These are phyloP conservation scores for Diaporthe humulicola DNA, from an alignment of 2,329 filamentous ascomycete genomes.

Conservation along the genomic window DNA sequence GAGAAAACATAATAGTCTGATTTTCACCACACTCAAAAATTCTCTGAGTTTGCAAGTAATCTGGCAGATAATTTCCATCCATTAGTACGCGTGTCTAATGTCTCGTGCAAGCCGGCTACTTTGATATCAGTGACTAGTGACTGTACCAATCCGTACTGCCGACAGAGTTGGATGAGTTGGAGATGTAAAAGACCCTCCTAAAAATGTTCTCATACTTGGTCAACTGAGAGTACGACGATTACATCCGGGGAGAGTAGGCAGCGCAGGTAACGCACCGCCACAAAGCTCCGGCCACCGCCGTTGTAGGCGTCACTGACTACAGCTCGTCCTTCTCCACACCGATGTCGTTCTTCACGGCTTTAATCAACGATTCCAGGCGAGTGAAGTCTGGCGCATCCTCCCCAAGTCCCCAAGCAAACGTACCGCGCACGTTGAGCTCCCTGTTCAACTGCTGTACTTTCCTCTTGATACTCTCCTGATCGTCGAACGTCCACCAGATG, in stretches of 20 bases:
- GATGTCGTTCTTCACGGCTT: constrained; percentile 45
- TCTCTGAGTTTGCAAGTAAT: not conserved
- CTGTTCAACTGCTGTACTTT: constrained; percentile 74
- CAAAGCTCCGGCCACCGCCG: not conserved
- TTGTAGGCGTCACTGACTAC: not conserved
- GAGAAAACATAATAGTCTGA: not conserved
- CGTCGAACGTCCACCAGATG: constrained; percentile 83
- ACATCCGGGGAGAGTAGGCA: not conserved
- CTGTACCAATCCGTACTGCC: too few species aligned
- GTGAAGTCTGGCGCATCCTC: constrained; percentile 69
- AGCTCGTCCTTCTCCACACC: constrained; percentile 39
- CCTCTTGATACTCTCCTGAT: constrained; percentile 66
- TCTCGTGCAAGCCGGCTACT: not conserved
- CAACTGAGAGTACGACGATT: not conserved
- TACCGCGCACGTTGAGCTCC: constrained; percentile 71
- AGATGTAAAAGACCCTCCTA: too few species aligned
- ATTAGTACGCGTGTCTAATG: not conserved
- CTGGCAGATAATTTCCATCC: too few species aligned
- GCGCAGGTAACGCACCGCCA: not conserved
- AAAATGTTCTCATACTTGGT: too few species aligned
- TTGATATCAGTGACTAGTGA: too few species aligned
- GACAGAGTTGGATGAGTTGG: too few species aligned
- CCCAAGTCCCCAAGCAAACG: constrained; percentile 82
- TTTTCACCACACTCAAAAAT: not conserved
- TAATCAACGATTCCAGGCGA: constrained; percentile 48